Percentiles rank a stretch among this genome's conserved stretches.
Conservation (phyloP, 2,329 filamentous ascomycete genomes). For the Pseudopyricularia javanii region DNA sequence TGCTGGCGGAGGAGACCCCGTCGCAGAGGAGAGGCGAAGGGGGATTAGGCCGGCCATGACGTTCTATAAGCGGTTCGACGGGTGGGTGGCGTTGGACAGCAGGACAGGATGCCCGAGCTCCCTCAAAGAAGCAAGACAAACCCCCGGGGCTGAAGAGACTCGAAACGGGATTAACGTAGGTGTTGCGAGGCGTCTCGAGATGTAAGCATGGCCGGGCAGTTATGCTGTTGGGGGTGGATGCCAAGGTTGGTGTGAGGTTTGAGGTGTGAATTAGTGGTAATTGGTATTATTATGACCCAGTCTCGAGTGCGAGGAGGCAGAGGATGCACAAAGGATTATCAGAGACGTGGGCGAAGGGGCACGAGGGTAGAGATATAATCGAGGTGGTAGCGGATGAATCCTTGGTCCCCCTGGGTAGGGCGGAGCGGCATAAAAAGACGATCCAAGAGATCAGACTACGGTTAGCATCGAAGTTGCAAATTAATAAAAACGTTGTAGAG, state of each 20-base stretch:
- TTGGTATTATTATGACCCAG: too few species aligned
- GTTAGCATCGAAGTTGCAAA: background rate
- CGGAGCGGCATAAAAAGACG: background rate
- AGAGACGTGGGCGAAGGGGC: background rate
- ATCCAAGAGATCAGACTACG: background rate
- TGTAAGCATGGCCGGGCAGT: too few species aligned
- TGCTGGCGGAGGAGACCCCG: constrained; percentile 3
- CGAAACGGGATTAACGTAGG: too few species aligned
- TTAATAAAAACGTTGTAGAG: background rate
- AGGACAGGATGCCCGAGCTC: background rate
- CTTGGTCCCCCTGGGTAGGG: background rate
- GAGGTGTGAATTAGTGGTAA: too few species aligned
- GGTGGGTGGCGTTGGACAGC: background rate
- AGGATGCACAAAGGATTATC: too few species aligned
- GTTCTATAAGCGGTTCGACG: background rate
- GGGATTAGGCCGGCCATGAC: constrained; percentile 12
- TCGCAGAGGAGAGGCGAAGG: constrained; percentile 7
- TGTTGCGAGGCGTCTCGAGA: too few species aligned
- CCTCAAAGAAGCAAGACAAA: too few species aligned
- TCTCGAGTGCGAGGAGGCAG: too few species aligned
- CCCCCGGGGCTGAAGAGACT: too few species aligned
- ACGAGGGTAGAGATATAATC: background rate
- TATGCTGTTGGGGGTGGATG: too few species aligned
- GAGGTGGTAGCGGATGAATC: background rate
- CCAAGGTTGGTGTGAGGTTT: too few species aligned